Base-by-base conservation (phyloP, 1,284 basidiomycete genomes). In the Grifola frondosa region DNA sequence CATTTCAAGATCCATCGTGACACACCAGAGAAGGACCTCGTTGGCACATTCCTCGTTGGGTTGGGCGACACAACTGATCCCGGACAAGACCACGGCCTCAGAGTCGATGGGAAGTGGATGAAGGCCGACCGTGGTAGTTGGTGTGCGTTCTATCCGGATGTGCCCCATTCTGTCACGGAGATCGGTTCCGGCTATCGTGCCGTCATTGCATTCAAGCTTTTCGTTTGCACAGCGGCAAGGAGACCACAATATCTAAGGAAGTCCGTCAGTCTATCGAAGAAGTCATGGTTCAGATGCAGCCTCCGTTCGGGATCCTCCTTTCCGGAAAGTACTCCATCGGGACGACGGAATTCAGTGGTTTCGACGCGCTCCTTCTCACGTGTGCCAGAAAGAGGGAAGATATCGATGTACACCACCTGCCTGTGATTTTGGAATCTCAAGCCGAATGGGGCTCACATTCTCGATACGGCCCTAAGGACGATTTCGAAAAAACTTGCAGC, bases 81-180 rank as follows among this genome's bases (percentile, higher is more conserved):
- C 5, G 39, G 34, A 3, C n/a, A n/a, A n/a, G n/a, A n/a, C n/a
- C n/a, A n/a, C n/a, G 36, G 46, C 7, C 37, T 59, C 16, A 19
- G 35, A 6, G 52, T 59, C n/a, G 53, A 47, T 10, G 44, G 40
- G 9, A 25, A 42, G 7, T 15, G 16, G 4, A 34, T 42, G n/a
- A 29, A 10, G 4, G 57, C 60, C 1, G 23, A 46, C 22, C 15
- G 37, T 9, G 51, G 58, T 1, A 24, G 34, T 4, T 68, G 65
- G 64, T 56, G 61, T 15, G 66, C 64, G 0, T 69, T 71, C 44
- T 68, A 65, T 49, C 62, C 69, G 1, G 68, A 72, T 46, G 62
- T 67, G 32, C 60, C 64, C 9, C 66, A 72, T 48, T 19, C 30
- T 1, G 56, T 66, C 29, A 30, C 28, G 6, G 22, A 42, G 10